Percentiles rank a stretch among this genome's conserved stretches.
Conservation (phyloP, 148 eudicot genomes). For the Agrostemma githago region DNA sequence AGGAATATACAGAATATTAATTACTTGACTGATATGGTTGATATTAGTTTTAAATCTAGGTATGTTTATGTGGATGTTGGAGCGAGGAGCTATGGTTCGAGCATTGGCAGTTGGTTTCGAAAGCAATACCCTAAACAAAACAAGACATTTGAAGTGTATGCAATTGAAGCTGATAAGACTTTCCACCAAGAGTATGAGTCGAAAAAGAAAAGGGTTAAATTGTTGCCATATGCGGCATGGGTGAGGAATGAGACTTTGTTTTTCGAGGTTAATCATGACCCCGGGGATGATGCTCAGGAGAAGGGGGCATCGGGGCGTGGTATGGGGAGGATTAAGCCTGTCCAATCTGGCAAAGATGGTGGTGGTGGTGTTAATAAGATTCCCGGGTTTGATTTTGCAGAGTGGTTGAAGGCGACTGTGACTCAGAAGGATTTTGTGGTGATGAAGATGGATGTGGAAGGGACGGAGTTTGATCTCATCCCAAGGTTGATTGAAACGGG, state of each 20-base stretch:
- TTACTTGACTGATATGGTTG: constrained; percentile 66
- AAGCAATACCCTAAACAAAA: constrained; percentile 93
- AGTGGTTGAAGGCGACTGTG: constrained; percentile 79
- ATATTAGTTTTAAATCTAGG: constrained; percentile 61
- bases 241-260: constrained; percentile 77
- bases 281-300: constrained; percentile 47
- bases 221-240: constrained; percentile 95
- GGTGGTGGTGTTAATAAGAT: constrained; percentile 50
- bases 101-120: constrained; percentile 84
- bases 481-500: constrained; percentile 84
- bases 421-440: constrained; percentile 75
- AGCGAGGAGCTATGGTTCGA: constrained; percentile 80
- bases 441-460: constrained; percentile 99
- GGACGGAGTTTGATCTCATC: constrained; percentile 82
- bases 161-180: constrained; percentile 80
- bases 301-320: constrained; percentile 58
- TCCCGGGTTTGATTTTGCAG: constrained; percentile 74
- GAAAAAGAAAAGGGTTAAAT: constrained; percentile 66
- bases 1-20: constrained; percentile 57
- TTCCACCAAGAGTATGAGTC: constrained; percentile 61
- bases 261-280: constrained; percentile 78
- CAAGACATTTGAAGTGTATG: constrained; percentile 72
- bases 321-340: constrained; percentile 79
- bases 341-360: constrained; percentile 31
- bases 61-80: constrained; percentile 87